Base-by-base conservation (phyloP, 2,329 filamentous ascomycete genomes). In the Pseudogymnoascus sp. region DNA sequence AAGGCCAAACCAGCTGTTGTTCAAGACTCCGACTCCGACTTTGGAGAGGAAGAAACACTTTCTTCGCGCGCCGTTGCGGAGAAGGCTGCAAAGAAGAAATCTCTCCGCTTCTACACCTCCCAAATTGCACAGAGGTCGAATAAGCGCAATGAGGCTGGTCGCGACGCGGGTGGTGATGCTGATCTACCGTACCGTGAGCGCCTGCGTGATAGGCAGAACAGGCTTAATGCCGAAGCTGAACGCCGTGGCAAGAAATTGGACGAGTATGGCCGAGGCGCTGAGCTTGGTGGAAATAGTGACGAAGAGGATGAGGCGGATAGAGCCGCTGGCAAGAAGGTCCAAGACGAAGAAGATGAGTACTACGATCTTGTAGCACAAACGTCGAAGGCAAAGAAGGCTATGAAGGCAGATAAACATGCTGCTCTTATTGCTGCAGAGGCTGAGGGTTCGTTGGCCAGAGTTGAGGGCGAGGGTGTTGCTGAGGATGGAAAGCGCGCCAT, bases 101-200 rank as follows among this genome's bases (percentile, higher is more conserved):
- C 86, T 67, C 83, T 99, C 64, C 89, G 92, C 67, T 99, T 99
- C 81, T 99, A 99, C 82, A 97, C 96, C 2, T 96, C 93, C 2
- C 95, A 99, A 74, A 95, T 99, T 68, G 89, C 90, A 28, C 93
- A 97, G 75, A 97, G 97, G 77, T 87, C 91, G 64, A 96, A 91
- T 78, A 93, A 91, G 74, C 90, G 90, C 63, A 85, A 87, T 5
- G 85, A 82, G 33, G 88, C 88, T 40, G 88, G 89, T 44, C 84
- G 87, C 66, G 87, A 90, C 64, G 85, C 87, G 1, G 90, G 90
- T 68, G 91, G 91, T 69, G 91, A 96, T 73, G 82, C 84, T 69
- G 91, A 96, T 75, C 83, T 96, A 62, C 95, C 95, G 2, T 88
- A 97, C 75, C 86, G 93, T 64, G 95, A 99, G 77, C 88, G 95